Conservation (phyloP, 2,329 filamentous ascomycete genomes). For the Trichoderma pleuroti region DNA sequence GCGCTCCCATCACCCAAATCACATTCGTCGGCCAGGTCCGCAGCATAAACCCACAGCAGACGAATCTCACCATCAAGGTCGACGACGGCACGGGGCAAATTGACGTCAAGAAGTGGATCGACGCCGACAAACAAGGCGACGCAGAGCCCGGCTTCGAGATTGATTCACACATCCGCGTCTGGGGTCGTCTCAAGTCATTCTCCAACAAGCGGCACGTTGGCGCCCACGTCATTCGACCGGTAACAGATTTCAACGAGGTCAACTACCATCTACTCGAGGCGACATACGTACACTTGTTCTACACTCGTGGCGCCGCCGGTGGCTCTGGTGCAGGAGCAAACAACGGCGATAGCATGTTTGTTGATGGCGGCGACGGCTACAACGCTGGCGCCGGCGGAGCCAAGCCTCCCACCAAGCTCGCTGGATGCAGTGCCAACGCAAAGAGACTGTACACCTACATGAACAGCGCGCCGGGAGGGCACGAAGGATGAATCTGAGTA, state of each 20-base stretch:
- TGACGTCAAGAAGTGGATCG: conserved; percentile 86
- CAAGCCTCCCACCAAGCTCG: conserved; percentile 39
- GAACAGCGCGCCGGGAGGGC: conserved; percentile 62
- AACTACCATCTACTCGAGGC: conserved; percentile 89
- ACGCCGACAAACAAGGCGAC: conserved; percentile 55
- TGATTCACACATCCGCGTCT: conserved; percentile 80
- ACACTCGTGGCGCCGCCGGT: conserved; percentile 64
- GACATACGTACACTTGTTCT: conserved; percentile 80
- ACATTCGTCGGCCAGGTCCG: conserved; percentile 90
- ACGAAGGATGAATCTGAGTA: conserved; percentile 82
- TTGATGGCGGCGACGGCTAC: conserved; percentile 46
- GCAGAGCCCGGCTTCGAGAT: conserved; percentile 56
- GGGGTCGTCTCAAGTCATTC: conserved; percentile 79
- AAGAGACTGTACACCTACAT: conserved; percentile 71
- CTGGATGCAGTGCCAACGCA: conserved; percentile 53
- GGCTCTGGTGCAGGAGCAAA: conserved; percentile 39
- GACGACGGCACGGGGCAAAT: conserved; percentile 93
- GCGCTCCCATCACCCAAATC: conserved; percentile 63
- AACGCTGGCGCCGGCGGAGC: conserved; percentile 35
- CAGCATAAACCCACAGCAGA: conserved; percentile 78
- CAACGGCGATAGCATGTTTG: conserved; percentile 53
- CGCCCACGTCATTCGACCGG: conserved; percentile 74
- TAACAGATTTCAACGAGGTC: conserved; percentile 87
- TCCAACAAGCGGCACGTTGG: conserved; percentile 78
- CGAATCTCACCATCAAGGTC: conserved; percentile 87